phyloP scores from a whole-genome alignment of 2,329 filamentous ascomycete genomes.

The Penicillium verrucosum region DNA sequence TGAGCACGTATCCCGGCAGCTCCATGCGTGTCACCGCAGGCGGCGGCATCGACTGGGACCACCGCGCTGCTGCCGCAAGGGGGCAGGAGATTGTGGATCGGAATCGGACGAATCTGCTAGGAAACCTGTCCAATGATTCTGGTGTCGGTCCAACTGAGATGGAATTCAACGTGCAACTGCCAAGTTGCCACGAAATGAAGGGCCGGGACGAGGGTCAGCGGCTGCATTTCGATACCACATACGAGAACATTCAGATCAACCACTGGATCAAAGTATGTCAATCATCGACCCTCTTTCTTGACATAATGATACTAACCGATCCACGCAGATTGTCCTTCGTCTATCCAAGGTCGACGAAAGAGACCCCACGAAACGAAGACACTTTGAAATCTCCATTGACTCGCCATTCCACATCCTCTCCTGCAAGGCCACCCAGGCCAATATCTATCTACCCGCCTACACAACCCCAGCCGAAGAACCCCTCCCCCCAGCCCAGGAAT shows the following conservation, averaged over 20 bases:
- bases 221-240: conserved; percentile 86
- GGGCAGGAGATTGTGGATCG: conserved; percentile 55
- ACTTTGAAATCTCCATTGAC: conserved; percentile 96
- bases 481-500: conserved; percentile 54
- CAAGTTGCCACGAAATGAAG: conserved; percentile 79
- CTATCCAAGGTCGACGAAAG: conserved; percentile 78
- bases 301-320: conserved; percentile 12
- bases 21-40: conserved; percentile 74
- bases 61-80: conserved; percentile 53
- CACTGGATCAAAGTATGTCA: conserved; percentile 87
- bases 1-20: conserved; percentile 69
- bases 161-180: conserved; percentile 89
- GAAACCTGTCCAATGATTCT: conserved; percentile 71
- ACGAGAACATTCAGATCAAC: conserved; percentile 88
- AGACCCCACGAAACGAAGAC: conserved; percentile 74
- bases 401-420: conserved; percentile 91
- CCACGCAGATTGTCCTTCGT: conserved; percentile 76
- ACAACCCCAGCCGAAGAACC: conserved; percentile 54
- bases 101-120: conserved; percentile 68
- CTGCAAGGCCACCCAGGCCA: conserved; percentile 87
- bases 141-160: conserved; percentile 88
- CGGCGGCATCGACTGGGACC: conserved; percentile 70
- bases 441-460: conserved; percentile 82
- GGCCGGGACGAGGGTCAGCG: conserved; percentile 64
- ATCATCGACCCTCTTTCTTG: neutral